Percentiles rank a stretch among this genome's conserved stretches.
Evolutionary conservation across 768 basidiomycete genomes (phyloP).

Genomic region (Pisolithus albus): DNA sequence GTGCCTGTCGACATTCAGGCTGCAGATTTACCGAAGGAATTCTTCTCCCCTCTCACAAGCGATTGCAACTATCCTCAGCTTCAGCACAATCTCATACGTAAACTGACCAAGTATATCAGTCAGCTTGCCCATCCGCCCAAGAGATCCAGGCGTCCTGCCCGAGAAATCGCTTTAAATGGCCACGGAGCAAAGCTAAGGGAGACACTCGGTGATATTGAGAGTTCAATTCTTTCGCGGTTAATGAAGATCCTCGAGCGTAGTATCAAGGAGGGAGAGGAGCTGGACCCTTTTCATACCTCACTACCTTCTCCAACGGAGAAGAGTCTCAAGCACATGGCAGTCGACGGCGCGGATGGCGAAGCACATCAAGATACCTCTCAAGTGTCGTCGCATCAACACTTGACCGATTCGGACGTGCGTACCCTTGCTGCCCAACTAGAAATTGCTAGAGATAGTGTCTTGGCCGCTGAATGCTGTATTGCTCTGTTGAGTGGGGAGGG

Average conservation of each 20-base stretch:
- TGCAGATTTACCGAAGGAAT: constrained; percentile 49
- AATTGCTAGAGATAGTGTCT: constrained; percentile 60
- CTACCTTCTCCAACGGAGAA: constrained; percentile 32
- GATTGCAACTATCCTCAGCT: constrained; percentile 59
- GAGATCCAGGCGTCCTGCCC: constrained; percentile 47
- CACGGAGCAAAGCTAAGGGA: constrained; percentile 43
- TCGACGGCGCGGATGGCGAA: neutral
- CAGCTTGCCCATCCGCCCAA: constrained; percentile 64
- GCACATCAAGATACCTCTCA: constrained; percentile 1
- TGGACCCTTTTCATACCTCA: constrained; percentile 58
- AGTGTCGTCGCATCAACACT: constrained; percentile 13
- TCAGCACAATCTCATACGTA: constrained; percentile 50
- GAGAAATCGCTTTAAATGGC: constrained; percentile 28
- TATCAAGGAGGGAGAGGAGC: constrained; percentile 66
- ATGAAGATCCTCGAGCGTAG: constrained; percentile 76
- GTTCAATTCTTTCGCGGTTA: constrained; percentile 51
- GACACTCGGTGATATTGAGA: constrained; percentile 64
- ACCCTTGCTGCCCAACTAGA: constrained; percentile 48
- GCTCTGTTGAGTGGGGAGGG: constrained; percentile 72
- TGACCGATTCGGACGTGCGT: constrained; percentile 46
- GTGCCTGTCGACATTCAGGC: constrained; percentile 50
- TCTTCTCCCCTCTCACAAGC: constrained; percentile 54
- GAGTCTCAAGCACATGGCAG: constrained; percentile 28
- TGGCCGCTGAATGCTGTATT: constrained; percentile 81
- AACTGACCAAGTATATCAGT: constrained; percentile 62